phyloP scores from a whole-genome alignment of 139 green algal species.

The Ostreobium quekettii region DNA sequence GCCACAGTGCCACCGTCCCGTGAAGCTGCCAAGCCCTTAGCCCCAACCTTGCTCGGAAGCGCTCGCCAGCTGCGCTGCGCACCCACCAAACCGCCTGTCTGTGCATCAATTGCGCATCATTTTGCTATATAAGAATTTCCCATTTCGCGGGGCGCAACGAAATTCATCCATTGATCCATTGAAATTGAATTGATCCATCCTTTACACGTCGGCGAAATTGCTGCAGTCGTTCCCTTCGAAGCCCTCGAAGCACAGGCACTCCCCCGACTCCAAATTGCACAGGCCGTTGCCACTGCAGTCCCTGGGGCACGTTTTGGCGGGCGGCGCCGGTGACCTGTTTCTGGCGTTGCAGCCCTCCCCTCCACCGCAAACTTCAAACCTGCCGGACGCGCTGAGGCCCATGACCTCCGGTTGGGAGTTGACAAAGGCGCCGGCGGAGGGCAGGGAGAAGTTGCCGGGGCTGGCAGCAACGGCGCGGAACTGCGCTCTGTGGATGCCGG shows the following conservation, averaged over 20 bases:
- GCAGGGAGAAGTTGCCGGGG: constrained; percentile 39
- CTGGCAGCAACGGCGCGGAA: constrained; percentile 48
- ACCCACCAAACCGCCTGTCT: too few species aligned
- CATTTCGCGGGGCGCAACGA: too few species aligned
- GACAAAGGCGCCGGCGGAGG: constrained; percentile 40
- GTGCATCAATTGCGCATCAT: too few species aligned
- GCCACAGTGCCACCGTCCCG: too few species aligned
- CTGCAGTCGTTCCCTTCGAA: constrained; percentile 24
- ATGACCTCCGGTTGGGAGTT: constrained; percentile 47
- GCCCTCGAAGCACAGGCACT: constrained; percentile 29
- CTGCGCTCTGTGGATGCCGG: constrained; percentile 35
- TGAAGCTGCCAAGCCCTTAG: too few species aligned
- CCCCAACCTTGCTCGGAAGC: too few species aligned
- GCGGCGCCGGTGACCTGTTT: constrained; percentile 8
- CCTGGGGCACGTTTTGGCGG: constrained; percentile 28
- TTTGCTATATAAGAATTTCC: too few species aligned
- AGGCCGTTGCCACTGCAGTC: constrained; percentile 36
- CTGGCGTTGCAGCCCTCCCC: not conserved
- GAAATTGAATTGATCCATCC: too few species aligned
- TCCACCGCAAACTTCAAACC: constrained; percentile 26
- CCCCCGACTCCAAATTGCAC: constrained; percentile 31
- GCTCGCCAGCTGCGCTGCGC: too few species aligned
- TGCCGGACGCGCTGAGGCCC: constrained; percentile 20
- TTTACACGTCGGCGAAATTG: too few species aligned
- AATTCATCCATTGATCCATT: too few species aligned